phyloP scores from a whole-genome alignment of 345 rosid genomes.

The Linum tenue region DNA sequence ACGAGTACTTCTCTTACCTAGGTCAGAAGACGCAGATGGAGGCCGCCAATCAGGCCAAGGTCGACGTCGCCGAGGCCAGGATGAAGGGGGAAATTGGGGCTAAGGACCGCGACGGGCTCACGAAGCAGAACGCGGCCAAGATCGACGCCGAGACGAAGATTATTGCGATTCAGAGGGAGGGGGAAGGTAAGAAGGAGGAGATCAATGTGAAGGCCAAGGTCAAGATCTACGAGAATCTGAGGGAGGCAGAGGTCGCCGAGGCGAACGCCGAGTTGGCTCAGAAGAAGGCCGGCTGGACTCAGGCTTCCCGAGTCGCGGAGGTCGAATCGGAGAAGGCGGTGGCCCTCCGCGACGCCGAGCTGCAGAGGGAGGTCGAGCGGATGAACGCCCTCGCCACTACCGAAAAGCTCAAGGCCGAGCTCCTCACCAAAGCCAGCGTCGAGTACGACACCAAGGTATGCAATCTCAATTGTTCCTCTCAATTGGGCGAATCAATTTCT shows the following conservation, averaged over 20 bases:
- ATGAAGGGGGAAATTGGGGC: constrained; percentile 18
- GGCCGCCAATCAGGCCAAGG: constrained; percentile 19
- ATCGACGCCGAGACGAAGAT: too few species aligned
- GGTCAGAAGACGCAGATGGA: constrained; percentile 18
- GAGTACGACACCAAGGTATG: constrained; percentile 16
- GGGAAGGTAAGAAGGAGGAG: too few species aligned
- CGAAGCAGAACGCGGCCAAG: too few species aligned
- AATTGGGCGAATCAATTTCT: neutral
- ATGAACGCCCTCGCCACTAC: constrained; percentile 12
- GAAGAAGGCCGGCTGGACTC: too few species aligned
- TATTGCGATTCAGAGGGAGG: too few species aligned
- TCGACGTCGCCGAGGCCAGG: constrained; percentile 14
- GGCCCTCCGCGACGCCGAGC: too few species aligned
- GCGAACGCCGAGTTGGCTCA: too few species aligned
- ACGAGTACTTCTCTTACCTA: constrained; percentile 19
- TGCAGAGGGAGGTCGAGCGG: constrained; percentile 1
- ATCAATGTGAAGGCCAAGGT: too few species aligned
- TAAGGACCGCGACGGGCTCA: constrained; percentile 1
- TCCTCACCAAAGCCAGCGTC: constrained; percentile 13
- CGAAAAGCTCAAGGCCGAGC: neutral
- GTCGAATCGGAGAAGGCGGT: too few species aligned
- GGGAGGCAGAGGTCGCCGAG: too few species aligned
- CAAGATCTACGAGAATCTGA: too few species aligned
- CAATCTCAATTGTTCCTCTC: neutral
- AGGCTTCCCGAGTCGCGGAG: too few species aligned